Conservation (phyloP, 139 green algal species). For the Micractinium conductrix region DNA sequence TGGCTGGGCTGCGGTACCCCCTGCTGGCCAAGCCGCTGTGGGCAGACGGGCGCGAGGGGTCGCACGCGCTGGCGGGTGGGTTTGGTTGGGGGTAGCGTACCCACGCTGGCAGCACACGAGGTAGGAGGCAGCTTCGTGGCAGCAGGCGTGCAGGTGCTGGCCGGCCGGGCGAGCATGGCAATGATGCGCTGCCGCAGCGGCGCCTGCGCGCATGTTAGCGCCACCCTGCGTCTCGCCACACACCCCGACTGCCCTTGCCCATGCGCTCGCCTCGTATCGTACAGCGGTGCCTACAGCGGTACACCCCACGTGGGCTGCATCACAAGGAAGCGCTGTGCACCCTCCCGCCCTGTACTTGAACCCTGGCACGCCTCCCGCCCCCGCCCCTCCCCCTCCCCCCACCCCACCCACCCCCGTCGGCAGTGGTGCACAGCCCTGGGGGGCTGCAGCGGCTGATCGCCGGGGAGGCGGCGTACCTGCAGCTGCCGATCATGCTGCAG, state of each 20-base stretch:
- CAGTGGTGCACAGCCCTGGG: constrained; percentile 19
- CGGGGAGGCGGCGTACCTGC: constrained; percentile 4
- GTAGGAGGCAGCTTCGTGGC: too few species aligned
- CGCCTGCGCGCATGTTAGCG: too few species aligned
- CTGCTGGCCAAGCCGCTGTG: constrained; percentile 86
- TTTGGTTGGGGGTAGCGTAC: not conserved
- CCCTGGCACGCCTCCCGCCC: not conserved
- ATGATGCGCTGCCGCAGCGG: too few species aligned
- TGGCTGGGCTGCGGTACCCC: constrained; percentile 59
- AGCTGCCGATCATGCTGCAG: constrained; percentile 78
- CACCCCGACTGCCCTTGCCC: too few species aligned
- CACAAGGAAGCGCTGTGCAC: too few species aligned
- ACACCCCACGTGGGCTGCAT: too few species aligned
- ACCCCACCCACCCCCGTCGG: not conserved
- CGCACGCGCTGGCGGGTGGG: constrained; percentile 69
- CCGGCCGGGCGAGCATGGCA: too few species aligned
- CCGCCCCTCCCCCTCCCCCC: not conserved
- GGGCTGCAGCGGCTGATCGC: constrained; percentile 65
- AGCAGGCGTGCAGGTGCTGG: too few species aligned
- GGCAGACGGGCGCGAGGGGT: constrained; percentile 81
- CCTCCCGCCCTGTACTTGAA: too few species aligned
- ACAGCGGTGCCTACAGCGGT: too few species aligned
- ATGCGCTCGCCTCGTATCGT: too few species aligned
- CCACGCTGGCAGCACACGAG: not conserved
- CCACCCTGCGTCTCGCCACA: too few species aligned